Base-by-base conservation (phyloP, 306 rosid genomes). In the Trifolium pratense region DNA sequence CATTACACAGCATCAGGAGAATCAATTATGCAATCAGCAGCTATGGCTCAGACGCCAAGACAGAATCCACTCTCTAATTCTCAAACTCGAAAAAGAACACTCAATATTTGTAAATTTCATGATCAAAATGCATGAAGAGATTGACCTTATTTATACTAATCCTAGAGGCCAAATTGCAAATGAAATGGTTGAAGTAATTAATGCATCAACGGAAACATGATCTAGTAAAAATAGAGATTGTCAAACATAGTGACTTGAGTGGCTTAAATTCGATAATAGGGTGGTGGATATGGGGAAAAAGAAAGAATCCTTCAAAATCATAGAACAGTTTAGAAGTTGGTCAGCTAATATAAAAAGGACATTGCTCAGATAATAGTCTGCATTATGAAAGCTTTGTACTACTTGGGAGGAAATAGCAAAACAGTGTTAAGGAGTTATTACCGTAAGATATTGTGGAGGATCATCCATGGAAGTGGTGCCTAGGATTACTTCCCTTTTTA, bases 401-500 rank as follows among this genome's bases (percentile, higher is more conserved):
- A 10, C 14, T 15, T 58, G 15, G n/a, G 31, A 56, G 68, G 73
- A 26, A 29, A 46, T 48, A 18, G 49, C 17, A 55, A 42, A 20
- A 66, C 75, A 40, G 12, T 10, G 11, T 48, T 71, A 60, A 72
- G 39, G 66, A 65, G 64, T 79, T 68, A 14, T 81, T 87, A 94
- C 98, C 85, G 95, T 86, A 68, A 94, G 78, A 74, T 88, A 88
- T 68, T 77, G 90, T 32, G 91, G 87, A 69, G 97, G 89, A 36
- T 94, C 91, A 49, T 88, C 89, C 71, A 94, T 78, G 78, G 87
- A 80, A 21, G 97, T 76, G 80, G 92, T 83, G 23, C 98, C 98
- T 12, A 94, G 85, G 80, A 94, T 82, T 51, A 94, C 81, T 87
- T 94, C 98, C 76, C 98, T 91, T 75, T 69, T 87, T 59, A 91